Evolutionary conservation across 208 protist species (phyloP), one percentile per base, ranked within the genome.

Genomic region (Porcisia deanei): DNA sequence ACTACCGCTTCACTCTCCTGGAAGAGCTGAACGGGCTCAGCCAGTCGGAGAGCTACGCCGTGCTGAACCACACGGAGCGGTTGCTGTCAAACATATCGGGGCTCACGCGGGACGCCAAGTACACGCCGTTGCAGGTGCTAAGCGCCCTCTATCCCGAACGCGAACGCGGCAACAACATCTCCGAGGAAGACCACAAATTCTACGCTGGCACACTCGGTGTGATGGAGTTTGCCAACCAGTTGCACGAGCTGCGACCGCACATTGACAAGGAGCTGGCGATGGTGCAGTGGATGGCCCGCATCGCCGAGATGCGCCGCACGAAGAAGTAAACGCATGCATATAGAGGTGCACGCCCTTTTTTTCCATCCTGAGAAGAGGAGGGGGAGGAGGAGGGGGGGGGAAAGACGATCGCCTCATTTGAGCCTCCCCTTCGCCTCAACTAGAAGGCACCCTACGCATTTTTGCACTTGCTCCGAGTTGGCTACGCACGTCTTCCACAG

Each of bases 1-100:
- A 94, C 81, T 96, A 93, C 82, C 88, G 88, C 78, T 93, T 94
- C 77, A 94, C 91, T 12, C 72, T 91, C 39, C 90, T 98, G 54
- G 90, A 96, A 75, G 86, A 95, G 57, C 86, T 95, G n/a, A 98
- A 98, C 83, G 94, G 94, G 47, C 84, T 98, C 63, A 93, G 87
- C 45, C 91, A 97, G 81, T 96, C 91, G 25, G 86, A 94, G 75
- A 93, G 87, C 72, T 98, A 89, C 77, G 81, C 85, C 9, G 87
- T 95, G 68, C 86, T 98, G 49, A 90, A 92, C 70, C 83, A 89
- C 57, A 80, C 80, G 9, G 90, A 96, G 80, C 85, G 83, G 76
- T 70, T 96, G 64, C 82, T 96, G 34, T 86, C 87, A 14, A 94
- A 94, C 80, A 64, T 96, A 54, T 85, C 87, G 22, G 92, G 92